These are phyloP conservation scores for Malus domestica DNA, from an alignment of 306 rosid species.

Conservation along the genomic window ASM211411v1 NC_041789.1:32269501-32270000, in stretches of 20 bases:
- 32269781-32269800: background rate
- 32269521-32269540: conserved; percentile 21
- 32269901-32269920: background rate
- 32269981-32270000: conserved; percentile 11
- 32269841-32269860: conserved; percentile 8
- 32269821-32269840: background rate
- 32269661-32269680: conserved; percentile 14
- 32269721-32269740: background rate
- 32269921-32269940: background rate
- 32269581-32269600: conserved; percentile 5
- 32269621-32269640: background rate
- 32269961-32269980: background rate
- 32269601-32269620: background rate
- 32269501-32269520: conserved; percentile 6
- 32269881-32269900: conserved; percentile 5
- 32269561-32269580: background rate
- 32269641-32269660: conserved; percentile 27
- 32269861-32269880: conserved; percentile 9
- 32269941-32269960: background rate
- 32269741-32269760: background rate
- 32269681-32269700: background rate
- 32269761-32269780: background rate
- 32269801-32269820: background rate
- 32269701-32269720: background rate
- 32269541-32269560: conserved; percentile 27